Conservation (phyloP, 306 rosid genomes). For the Erythrophleum fordii region DNA sequence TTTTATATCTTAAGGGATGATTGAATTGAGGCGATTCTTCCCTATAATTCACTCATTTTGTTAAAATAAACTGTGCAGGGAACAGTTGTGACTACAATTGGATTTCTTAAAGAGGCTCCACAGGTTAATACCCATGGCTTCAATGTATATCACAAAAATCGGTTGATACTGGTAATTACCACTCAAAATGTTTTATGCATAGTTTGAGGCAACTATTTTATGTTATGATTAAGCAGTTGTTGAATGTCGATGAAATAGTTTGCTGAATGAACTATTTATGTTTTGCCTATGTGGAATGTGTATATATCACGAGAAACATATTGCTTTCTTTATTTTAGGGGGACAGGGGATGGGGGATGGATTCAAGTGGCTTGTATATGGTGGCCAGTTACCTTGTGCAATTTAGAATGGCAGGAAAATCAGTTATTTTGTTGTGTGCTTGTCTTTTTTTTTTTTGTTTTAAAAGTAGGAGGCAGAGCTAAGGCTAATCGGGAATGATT, state of each 20-base stretch:
- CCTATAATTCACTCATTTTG: slow-evolving; percentile 24
- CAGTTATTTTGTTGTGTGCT: background rate
- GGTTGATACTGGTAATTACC: slow-evolving; percentile 75
- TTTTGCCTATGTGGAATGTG: background rate
- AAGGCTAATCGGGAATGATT: background rate
- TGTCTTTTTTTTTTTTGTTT: slow-evolving; percentile 11
- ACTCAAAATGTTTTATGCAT: slow-evolving; percentile 3
- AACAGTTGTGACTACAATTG: slow-evolving; percentile 73
- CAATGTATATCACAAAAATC: slow-evolving; percentile 91
- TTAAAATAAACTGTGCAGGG: slow-evolving; percentile 52
- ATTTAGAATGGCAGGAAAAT: slow-evolving; percentile 12
- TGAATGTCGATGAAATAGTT: slow-evolving; percentile 2
- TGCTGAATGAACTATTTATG: background rate
- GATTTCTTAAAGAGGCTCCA: slow-evolving; percentile 95
- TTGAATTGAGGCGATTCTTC: background rate
- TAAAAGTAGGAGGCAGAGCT: background rate
- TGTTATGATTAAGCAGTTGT: slow-evolving; percentile 7
- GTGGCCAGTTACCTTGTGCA: slow-evolving; percentile 8
- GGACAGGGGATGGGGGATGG: background rate
- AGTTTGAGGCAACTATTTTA: slow-evolving; percentile 16
- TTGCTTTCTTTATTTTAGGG: background rate
- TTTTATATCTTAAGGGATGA: slow-evolving; percentile 25
- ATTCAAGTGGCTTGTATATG: background rate
- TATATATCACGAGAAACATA: background rate
- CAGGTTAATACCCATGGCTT: slow-evolving; percentile 74